Percentiles rank a stretch among this genome's conserved stretches.
Conservation (phyloP, 495 filamentous ascomycete genomes). For the Hyaloscypha finlandica region DNA sequence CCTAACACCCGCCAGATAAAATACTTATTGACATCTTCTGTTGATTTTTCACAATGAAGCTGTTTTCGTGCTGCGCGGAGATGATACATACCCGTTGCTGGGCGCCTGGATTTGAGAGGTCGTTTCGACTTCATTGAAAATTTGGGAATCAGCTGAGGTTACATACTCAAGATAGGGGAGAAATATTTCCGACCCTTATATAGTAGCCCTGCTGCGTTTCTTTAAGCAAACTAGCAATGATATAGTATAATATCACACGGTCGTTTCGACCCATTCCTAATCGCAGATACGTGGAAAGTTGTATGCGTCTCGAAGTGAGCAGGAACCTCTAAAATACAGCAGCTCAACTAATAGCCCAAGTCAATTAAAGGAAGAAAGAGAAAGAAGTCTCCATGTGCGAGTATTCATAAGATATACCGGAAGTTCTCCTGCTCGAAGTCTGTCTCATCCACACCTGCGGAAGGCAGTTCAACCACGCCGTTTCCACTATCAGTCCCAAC, state of each 20-base stretch:
- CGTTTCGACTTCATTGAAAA: conserved; percentile 65
- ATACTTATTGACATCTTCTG: conserved; percentile 60
- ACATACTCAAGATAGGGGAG: conserved; percentile 52
- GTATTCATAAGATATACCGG: conserved; percentile 13
- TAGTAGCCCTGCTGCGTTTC: too few relatives aligned
- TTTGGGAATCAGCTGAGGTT: conserved; percentile 81
- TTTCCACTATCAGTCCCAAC: background rate
- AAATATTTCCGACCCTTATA: too few relatives aligned
- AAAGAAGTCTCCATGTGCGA: background rate
- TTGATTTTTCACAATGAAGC: conserved; percentile 46
- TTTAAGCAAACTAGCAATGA: too few relatives aligned
- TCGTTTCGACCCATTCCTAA: too few relatives aligned
- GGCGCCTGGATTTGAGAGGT: conserved; percentile 75
- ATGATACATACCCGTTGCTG: conserved; percentile 68
- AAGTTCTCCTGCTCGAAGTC: conserved; percentile 19
- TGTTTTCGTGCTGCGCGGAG: conserved; percentile 77
- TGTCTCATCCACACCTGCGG: conserved; percentile 14
- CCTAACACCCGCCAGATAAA: conserved; percentile 49
- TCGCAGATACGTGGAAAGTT: too few relatives aligned
- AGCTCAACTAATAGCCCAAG: too few relatives aligned
- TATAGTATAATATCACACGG: too few relatives aligned
- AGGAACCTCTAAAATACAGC: too few relatives aligned
- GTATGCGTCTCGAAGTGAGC: too few relatives aligned
- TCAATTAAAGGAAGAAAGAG: too few relatives aligned
- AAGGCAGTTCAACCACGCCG: conserved; percentile 9